Base-by-base conservation (phyloP, 345 rosid genomes). In the Isatis tinctoria region DNA sequence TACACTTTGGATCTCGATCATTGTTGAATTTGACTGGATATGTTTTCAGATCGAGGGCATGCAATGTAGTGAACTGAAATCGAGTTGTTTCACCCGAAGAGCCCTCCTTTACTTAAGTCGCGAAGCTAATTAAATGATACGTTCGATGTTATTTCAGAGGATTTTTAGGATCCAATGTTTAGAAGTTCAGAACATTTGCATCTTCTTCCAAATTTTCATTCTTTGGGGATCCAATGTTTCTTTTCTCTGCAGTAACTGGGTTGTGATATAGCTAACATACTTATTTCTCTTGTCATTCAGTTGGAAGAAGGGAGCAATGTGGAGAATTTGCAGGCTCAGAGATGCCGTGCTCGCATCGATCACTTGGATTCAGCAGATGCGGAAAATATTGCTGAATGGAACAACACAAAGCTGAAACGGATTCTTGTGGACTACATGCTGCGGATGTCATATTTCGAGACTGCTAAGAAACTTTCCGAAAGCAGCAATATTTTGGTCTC, bases 361-460 rank as follows among this genome's bases (percentile, higher is more conserved):
- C 94, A 95, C 75, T 88, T 95, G 76, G 99, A 90, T 82, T 88
- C 96, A 2, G 93, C 81, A 10, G 88, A 87, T 82, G 83, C 76
- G 11, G 92, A 87, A 73, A 85, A 88, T 69, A 18, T 90, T 14
- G 67, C 85, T 2, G 99, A 90, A 36, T 95, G 97, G 97, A 87
- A 74, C 60, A 87, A 86, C 60, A 85, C 81, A 0, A 87, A 91
- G 10, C 7, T 90, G 82, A 92, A 95, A 70, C 82, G 97, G 54
- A 90, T 95, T 67, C 96, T 95, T 66, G 97, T 90, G 47, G 99
- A 92, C 56, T 95, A 92, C 66, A 88, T 95, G 99, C 74, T 92
- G 69, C 84, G 99, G 24, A 95, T 88, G 96, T 95, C 97, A 0
- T 95, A 95, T 67, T 86, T 83, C 45, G 91, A 95, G 22, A 88